phyloP scores from a whole-genome alignment of 257 asterid genomes.

The Lycium barbarum region DNA sequence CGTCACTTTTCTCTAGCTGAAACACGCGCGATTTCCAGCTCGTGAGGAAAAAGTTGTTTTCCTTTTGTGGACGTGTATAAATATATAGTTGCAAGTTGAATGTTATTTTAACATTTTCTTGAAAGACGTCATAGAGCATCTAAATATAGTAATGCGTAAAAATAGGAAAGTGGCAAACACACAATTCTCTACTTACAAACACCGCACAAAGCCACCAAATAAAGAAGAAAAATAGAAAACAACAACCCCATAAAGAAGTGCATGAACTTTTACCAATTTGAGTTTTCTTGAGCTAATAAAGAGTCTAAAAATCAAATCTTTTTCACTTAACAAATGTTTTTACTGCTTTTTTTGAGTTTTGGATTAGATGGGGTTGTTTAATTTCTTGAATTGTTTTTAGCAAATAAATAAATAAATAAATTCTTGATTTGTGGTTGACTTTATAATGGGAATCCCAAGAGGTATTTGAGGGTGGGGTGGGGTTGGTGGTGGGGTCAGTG shows the following conservation, averaged over 20 bases:
- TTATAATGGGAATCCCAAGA: constrained; percentile 39
- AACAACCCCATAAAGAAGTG: neutral
- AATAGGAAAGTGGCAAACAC: constrained; percentile 29
- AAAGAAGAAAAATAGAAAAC: neutral
- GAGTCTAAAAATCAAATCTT: neutral
- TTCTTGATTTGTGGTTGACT: constrained; percentile 35
- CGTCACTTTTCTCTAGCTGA: neutral
- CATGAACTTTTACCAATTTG: neutral
- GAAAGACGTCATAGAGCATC: constrained; percentile 27
- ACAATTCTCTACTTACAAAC: constrained; percentile 24
- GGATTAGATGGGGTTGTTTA: constrained; percentile 7
- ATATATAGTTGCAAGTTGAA: neutral
- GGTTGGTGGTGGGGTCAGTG: constrained; percentile 35
- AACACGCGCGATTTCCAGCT: neutral
- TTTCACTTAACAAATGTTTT: neutral
- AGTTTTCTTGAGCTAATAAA: constrained; percentile 9
- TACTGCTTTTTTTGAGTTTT: neutral
- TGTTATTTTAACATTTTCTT: constrained; percentile 8
- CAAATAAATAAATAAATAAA: no score
- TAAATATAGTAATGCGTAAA: constrained; percentile 10
- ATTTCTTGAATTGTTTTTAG: neutral
- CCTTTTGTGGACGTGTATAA: neutral
- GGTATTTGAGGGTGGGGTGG: neutral
- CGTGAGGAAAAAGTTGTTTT: neutral
- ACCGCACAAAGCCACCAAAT: neutral